phyloP scores from a whole-genome alignment of 177 flowering plant genomes.

The Vitis hybrid region DNA sequence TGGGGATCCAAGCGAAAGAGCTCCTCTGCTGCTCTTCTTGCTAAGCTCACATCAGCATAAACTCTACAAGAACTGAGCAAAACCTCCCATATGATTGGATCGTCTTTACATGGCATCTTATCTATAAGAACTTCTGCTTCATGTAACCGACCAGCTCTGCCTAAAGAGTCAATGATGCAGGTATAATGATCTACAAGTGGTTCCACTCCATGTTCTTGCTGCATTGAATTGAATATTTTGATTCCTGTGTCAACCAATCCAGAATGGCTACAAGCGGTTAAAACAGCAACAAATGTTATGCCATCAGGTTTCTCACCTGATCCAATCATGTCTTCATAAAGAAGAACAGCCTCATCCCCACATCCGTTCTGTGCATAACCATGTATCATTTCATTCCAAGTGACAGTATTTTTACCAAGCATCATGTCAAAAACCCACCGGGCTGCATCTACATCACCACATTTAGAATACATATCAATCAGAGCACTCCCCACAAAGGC shows the following conservation, averaged over 20 bases:
- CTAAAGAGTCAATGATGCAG: conserved; percentile 68
- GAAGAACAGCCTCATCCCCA: conserved; percentile 57
- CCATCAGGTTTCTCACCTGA: conserved; percentile 59
- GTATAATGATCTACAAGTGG: conserved; percentile 72
- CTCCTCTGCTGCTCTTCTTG: conserved; percentile 69
- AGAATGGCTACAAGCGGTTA: conserved; percentile 83
- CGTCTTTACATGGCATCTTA: conserved; percentile 61
- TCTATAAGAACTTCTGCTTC: conserved; percentile 64
- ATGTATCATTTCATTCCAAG: conserved; percentile 93
- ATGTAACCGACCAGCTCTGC: conserved; percentile 68
- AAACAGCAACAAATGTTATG: conserved; percentile 67
- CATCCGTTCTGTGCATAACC: conserved; percentile 84
- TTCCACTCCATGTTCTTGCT: conserved; percentile 43
- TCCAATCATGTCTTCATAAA: conserved; percentile 55
- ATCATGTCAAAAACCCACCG: conserved; percentile 47
- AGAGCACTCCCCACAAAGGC: conserved; percentile 75
- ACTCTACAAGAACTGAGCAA: conserved; percentile 79
- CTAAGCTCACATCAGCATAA: conserved; percentile 66
- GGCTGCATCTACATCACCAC: conserved; percentile 66
- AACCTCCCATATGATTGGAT: conserved; percentile 80
- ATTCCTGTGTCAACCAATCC: conserved; percentile 70
- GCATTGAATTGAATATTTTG: conserved; percentile 64
- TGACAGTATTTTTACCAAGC: conserved; percentile 55
- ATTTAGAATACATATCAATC: conserved; percentile 75
- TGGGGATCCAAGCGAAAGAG: conserved; percentile 63